These are phyloP conservation scores for Exophiala bonariae DNA, from an alignment of 2,329 filamentous ascomycete species.

Conservation along the genomic window DNA sequence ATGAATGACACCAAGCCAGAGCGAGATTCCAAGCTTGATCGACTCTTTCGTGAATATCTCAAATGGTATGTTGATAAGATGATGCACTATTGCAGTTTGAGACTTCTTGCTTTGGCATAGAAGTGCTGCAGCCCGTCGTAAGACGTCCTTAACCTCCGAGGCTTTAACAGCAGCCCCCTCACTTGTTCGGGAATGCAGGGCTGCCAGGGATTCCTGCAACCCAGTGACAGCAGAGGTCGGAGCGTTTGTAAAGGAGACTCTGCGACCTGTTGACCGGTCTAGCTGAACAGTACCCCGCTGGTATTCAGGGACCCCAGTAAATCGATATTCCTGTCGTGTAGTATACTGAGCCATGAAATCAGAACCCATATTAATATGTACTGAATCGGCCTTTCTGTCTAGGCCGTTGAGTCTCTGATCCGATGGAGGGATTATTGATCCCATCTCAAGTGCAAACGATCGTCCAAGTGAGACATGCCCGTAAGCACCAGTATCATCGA, in stretches of 20 bases:
- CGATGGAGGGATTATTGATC: conserved; percentile 77
- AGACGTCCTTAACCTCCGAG: conserved; percentile 73
- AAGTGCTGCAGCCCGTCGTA: conserved; percentile 81
- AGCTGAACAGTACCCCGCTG: conserved; percentile 30
- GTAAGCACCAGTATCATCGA: conserved; percentile 85
- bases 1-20: conserved; percentile 96
- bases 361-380: conserved; percentile 84
- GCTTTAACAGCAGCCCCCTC: conserved; percentile 70
- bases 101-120: conserved; percentile 76
- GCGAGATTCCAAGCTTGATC: conserved; percentile 89
- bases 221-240: conserved; percentile 36
- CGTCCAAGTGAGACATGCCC: conserved; percentile 89
- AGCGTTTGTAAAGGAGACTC: conserved; percentile 12
- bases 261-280: conserved; percentile 16
- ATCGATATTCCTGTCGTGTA: conserved; percentile 91
- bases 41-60: conserved; percentile 90
- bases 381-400: conserved; percentile 66
- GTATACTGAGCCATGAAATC: conserved; percentile 98
- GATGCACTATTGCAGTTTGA: conserved; percentile 76
- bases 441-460: conserved; percentile 92
- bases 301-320: conserved; percentile 73
- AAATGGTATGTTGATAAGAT: conserved; percentile 91
- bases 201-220: conserved; percentile 62
- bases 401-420: conserved; percentile 85
- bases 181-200: conserved; percentile 70